Percentiles rank a stretch among this genome's conserved stretches.
Conservation (phyloP, 495 filamentous ascomycete species). For the Aspergillus nidulans region DNA sequence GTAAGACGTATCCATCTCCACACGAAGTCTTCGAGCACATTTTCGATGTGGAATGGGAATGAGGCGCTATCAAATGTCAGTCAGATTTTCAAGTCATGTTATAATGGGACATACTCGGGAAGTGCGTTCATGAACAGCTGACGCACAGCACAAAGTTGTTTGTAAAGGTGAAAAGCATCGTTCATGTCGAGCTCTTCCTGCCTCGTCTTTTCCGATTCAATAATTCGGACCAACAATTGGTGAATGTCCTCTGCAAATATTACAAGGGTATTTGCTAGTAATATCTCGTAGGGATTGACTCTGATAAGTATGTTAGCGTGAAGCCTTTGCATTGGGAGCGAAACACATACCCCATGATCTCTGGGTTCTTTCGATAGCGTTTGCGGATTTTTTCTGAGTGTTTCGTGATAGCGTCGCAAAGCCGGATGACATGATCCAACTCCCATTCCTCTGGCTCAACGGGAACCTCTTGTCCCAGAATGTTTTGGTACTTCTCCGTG, state of each 20-base stretch:
- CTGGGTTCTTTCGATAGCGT: constrained; percentile 81
- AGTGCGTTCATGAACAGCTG: constrained; percentile 69
- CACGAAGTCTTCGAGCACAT: constrained; percentile 81
- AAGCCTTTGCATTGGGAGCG: background rate
- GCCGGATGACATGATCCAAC: constrained; percentile 78
- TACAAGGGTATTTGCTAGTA: constrained; percentile 80
- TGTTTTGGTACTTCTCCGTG: constrained; percentile 63
- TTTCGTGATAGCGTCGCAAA: constrained; percentile 79
- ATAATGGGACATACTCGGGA: constrained; percentile 47
- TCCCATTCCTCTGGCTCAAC: constrained; percentile 74
- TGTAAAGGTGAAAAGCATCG: constrained; percentile 93
- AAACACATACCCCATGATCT: constrained; percentile 71
- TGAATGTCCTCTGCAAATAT: constrained; percentile 83
- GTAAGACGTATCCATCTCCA: constrained; percentile 89
- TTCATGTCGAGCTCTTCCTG: constrained; percentile 76
- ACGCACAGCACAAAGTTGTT: constrained; percentile 76
- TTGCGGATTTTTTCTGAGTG: constrained; percentile 84
- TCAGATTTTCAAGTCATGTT: constrained; percentile 2
- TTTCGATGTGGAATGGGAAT: constrained; percentile 85
- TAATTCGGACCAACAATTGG: constrained; percentile 74
- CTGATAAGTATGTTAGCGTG: constrained; percentile 26
- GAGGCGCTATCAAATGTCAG: constrained; percentile 30
- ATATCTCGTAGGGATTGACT: constrained; percentile 74
- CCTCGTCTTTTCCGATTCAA: constrained; percentile 61
- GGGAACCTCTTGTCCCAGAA: constrained; percentile 69